Conservation (phyloP, 176 grass and related monocot species). For the Aegilops umbellulata region DNA sequence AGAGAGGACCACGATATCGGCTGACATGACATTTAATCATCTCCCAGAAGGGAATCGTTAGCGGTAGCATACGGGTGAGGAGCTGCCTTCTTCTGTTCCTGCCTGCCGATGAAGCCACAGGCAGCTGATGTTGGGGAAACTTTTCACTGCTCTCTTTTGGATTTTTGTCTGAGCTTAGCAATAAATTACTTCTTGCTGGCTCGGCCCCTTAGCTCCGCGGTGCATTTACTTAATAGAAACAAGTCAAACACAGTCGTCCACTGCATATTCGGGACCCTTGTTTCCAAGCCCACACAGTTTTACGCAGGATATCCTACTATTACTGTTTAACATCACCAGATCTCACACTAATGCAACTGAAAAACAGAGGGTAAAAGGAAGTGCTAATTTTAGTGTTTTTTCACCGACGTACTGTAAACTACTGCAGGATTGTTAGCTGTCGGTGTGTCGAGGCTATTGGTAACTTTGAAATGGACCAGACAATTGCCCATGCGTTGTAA, state of each 20-base stretch:
- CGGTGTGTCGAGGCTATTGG: not conserved
- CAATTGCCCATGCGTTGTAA: too few species aligned
- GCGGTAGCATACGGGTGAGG: constrained; percentile 16
- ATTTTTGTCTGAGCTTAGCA: constrained; percentile 29
- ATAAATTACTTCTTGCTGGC: constrained; percentile 23
- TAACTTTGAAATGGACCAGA: not conserved
- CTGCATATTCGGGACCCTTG: not conserved
- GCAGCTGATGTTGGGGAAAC: constrained; percentile 39
- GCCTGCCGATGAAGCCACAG: constrained; percentile 27
- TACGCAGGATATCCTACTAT: not conserved
- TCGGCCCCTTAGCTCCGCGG: constrained; percentile 1
- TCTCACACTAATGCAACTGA: not conserved
- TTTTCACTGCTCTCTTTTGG: constrained; percentile 43
- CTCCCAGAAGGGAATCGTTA: constrained; percentile 41
- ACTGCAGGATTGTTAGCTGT: not conserved
- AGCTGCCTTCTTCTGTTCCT: constrained; percentile 34
- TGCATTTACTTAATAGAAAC: constrained; percentile 30
- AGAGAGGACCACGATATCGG: constrained; percentile 1
- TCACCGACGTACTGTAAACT: not conserved
- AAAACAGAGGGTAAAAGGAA: not conserved
- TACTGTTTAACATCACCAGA: not conserved
- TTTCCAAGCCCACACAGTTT: constrained; percentile 8
- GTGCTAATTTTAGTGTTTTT: not conserved
- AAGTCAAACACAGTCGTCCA: constrained; percentile 41
- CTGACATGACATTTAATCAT: constrained; percentile 37